Evolutionary conservation across 2,329 filamentous ascomycete genomes (phyloP), one percentile per base, ranked within the genome.

Genomic region (Kalmusia sp.): DNA sequence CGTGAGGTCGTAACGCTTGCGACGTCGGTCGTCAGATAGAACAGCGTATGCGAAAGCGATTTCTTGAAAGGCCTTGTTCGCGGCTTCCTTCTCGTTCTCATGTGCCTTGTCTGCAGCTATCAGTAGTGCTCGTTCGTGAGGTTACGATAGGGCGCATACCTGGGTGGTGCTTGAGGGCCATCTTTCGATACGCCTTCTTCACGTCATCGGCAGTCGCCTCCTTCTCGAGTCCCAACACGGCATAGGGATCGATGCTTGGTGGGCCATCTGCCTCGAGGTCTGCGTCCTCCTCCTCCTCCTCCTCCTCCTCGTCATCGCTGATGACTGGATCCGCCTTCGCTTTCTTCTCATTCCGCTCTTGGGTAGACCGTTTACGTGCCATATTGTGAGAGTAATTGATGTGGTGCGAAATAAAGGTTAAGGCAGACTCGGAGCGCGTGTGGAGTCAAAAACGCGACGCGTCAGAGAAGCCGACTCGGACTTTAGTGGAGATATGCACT

Each of bases 11-110:
- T 96, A 99, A 54, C 91, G 90, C 64, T 87, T 87, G 62, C 95
- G 90, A 48, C 95, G 87, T 17, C 82, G 81, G 19, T 89, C 82
- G 64, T 97, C 91, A 27, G 91, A 96, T 30, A 99, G 89, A 44
- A 99, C 85, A 28, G 92, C 93, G 70, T 98, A 96, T 47, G 95
- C 93, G 68, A 97, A 93, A 21, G 93, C 93, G 63, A 99, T 87
- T 63, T 89, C 82, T 76, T 99, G 95, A 74, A 99, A 99, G 49
- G 84, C 88, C 55, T 82, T 81, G 64, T 96, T 88, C 2, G 95
- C 93, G 35, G 83, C 78, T 22, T 87, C 82, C 68, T 91, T 92
- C 47, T 88, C 78, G 19, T 86, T 82, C 1, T 84, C 80, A 14
- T 85, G 62, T 3, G 87, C 91, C 79, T 96, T 96, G 82, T 96